A percentile compares a stretch with the other conserved stretches of the same genome.
Evolutionary conservation across 2,329 filamentous ascomycete genomes (phyloP).

Genomic region (Fusarium sp.): DNA sequence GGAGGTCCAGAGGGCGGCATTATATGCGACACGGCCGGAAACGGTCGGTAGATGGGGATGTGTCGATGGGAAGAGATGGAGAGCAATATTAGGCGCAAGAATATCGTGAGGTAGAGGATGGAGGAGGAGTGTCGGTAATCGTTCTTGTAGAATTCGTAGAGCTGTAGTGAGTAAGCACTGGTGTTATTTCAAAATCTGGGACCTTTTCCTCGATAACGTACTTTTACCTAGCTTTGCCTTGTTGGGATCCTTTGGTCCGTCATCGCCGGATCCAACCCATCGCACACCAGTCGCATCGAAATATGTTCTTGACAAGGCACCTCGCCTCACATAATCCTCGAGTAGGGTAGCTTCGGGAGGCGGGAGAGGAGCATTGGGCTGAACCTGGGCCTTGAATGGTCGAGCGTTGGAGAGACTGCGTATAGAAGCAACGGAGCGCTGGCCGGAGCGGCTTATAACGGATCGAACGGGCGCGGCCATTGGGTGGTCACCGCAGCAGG

Average conservation of each 20-base stretch:
- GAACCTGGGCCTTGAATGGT: conserved; percentile 48
- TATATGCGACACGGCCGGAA: conserved; percentile 88
- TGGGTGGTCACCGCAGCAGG: conserved; percentile 45
- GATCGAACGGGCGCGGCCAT: conserved; percentile 52
- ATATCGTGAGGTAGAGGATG: conserved; percentile 78
- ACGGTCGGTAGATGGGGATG: conserved; percentile 93
- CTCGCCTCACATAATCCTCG: conserved; percentile 22
- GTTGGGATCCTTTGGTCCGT: conserved; percentile 62
- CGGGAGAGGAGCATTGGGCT: conserved; percentile 20
- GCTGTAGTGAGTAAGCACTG: conserved; percentile 54
- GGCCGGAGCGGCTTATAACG: conserved; percentile 42
- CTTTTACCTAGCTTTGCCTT: conserved; percentile 73
- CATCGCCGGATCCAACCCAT: conserved; percentile 44
- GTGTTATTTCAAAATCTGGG: not conserved
- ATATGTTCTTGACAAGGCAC: conserved; percentile 42
- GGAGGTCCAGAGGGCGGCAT: conserved; percentile 93
- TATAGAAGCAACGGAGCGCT: conserved; percentile 38
- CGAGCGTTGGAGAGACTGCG: conserved; percentile 47
- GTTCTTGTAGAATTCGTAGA: conserved; percentile 72
- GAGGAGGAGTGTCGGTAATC: conserved; percentile 73
- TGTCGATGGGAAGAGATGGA: conserved; percentile 78
- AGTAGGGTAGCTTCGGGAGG: conserved; percentile 16
- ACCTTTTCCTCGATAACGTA: conserved; percentile 50
- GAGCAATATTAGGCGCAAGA: conserved; percentile 77
- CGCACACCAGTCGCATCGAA: conserved; percentile 50